Percentiles rank a stretch among this genome's conserved stretches.
These are phyloP conservation scores for Wickerhamiella vanderwaltii DNA, from an alignment of 805 yeast species.

Conservation along the genomic window DNA sequence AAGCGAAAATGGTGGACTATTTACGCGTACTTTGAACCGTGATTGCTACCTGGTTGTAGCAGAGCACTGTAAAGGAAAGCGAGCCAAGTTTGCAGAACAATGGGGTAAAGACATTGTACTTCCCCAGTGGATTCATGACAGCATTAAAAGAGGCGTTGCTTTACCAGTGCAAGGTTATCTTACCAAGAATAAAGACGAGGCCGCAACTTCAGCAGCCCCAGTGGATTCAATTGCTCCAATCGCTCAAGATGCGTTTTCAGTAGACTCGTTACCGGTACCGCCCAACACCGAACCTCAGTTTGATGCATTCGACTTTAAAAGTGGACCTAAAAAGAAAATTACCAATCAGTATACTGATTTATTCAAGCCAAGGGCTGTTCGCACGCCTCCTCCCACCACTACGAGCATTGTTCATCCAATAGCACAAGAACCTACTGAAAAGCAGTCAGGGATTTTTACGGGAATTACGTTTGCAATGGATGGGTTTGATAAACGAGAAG, in stretches of 20 bases:
- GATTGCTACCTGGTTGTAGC: conserved; percentile 26
- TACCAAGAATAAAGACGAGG: conserved; percentile 23
- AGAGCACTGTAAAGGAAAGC: conserved; percentile 25
- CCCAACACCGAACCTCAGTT: no score
- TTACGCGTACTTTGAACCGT: conserved; percentile 22
- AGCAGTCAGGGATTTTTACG: conserved; percentile 23
- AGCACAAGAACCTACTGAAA: neutral
- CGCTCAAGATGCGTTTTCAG: neutral
- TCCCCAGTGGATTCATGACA: conserved; percentile 35
- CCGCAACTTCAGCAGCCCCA: conserved; percentile 8
- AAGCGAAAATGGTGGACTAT: conserved; percentile 27
- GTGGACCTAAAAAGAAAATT: conserved; percentile 1
- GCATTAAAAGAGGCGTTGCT: conserved; percentile 32
- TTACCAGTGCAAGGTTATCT: conserved; percentile 30
- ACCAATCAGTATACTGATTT: conserved; percentile 3
- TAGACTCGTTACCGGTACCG: no score
- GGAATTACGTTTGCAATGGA: conserved; percentile 34
- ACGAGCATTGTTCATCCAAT: neutral
- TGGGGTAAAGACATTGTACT: conserved; percentile 33
- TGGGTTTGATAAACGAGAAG: conserved; percentile 34
- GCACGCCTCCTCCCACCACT: neutral
- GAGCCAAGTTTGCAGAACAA: conserved; percentile 29
- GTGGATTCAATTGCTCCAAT: neutral
- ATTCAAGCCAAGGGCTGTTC: neutral
- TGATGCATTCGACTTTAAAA: neutral